Conservation (phyloP, 805 yeast species). For the Candida yuanshanica region DNA sequence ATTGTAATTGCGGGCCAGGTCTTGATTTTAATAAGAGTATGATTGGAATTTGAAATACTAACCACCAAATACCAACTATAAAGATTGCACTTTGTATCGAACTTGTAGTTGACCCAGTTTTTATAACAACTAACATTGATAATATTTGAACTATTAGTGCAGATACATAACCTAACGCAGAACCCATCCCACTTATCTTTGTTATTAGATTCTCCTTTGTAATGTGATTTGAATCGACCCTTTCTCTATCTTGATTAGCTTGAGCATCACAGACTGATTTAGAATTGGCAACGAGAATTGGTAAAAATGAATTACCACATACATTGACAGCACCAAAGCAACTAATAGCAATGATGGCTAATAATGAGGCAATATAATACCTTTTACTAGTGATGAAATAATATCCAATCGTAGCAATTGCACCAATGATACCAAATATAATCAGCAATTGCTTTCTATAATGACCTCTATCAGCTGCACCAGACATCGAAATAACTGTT, state of each 20-base stretch:
- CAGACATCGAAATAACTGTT: constrained; percentile 66
- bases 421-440: constrained; percentile 54
- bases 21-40: constrained; percentile 40
- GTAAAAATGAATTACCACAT: constrained; percentile 71
- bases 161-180: constrained; percentile 64
- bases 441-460: constrained; percentile 53
- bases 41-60: constrained; percentile 62
- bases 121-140: constrained; percentile 46
- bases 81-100: constrained; percentile 56
- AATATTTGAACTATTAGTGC: constrained; percentile 62
- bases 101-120: constrained; percentile 30
- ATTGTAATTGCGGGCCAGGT: constrained; percentile 32
- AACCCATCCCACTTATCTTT: constrained; percentile 59
- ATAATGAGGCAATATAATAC: constrained; percentile 46
- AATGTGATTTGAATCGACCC: background rate
- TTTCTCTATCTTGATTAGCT: constrained; percentile 8
- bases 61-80: constrained; percentile 75
- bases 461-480: constrained; percentile 60
- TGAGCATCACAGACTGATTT: constrained; percentile 14
- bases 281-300: constrained; percentile 48
- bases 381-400: constrained; percentile 32
- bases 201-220: constrained; percentile 38
- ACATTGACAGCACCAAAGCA: constrained; percentile 76
- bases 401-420: constrained; percentile 44
- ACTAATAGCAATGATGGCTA: constrained; percentile 59